Evolutionary conservation across 202 grass and related monocot genomes (phyloP).

Genomic region (Schoenoplectus tabernaemontani): DNA sequence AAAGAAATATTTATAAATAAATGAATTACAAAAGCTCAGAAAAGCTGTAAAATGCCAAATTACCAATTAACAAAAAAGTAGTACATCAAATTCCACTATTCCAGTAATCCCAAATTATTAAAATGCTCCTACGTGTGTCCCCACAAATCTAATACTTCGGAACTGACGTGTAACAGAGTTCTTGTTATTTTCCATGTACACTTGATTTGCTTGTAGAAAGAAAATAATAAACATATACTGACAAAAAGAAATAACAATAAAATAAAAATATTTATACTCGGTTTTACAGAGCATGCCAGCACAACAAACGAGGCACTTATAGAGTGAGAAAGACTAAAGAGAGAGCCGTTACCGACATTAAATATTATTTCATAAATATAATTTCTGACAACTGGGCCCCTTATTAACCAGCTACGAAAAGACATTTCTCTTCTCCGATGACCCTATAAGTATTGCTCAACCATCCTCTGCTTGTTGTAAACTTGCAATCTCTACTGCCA

Average conservation of each 20-base stretch:
- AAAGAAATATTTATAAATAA: neutral
- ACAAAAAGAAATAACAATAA: neutral
- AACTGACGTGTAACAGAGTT: neutral
- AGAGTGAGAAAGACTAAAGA: neutral
- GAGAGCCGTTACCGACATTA: constrained; percentile 16
- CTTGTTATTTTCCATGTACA: neutral
- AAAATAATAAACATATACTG: neutral
- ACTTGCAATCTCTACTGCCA: neutral
- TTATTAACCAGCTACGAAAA: too few relatives aligned
- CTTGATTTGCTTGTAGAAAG: neutral
- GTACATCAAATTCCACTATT: too few relatives aligned
- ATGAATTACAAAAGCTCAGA: too few relatives aligned
- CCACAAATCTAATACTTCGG: neutral
- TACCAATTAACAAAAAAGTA: too few relatives aligned
- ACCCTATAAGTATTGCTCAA: constrained; percentile 1
- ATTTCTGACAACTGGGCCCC: neutral
- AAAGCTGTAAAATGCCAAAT: too few relatives aligned
- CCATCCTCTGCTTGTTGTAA: too few relatives aligned
- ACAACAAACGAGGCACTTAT: neutral
- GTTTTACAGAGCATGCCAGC: constrained; percentile 12
- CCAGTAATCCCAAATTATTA: neutral
- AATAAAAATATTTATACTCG: neutral
- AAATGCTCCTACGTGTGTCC: neutral
- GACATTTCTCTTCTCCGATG: too few relatives aligned
- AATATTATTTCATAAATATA: neutral